Conservation (phyloP, 441 rosid species). For the Manihot esculenta region DNA sequence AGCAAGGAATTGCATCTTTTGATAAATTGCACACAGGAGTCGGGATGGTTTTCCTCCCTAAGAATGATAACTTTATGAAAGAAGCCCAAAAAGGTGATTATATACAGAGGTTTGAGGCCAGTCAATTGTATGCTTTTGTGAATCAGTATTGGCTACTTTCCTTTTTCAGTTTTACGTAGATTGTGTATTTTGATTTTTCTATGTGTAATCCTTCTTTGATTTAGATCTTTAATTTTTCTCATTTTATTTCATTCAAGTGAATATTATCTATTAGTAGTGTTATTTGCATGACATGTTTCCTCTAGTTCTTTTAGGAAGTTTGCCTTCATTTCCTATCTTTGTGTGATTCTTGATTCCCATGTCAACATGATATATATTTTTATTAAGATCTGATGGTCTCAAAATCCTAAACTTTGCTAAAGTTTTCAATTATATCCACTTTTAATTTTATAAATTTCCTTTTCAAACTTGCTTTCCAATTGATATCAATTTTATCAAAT, state of each 20-base stretch:
- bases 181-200: neutral
- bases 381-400: neutral
- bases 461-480: too few species aligned
- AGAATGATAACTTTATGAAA: constrained; percentile 54
- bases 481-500: too few species aligned
- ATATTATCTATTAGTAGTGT: neutral
- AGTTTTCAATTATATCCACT: too few species aligned
- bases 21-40: constrained; percentile 93
- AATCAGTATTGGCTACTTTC: constrained; percentile 9
- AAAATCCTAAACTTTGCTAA: too few species aligned
- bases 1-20: constrained; percentile 71
- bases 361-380: neutral
- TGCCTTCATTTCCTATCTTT: neutral
- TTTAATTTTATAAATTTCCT: too few species aligned
- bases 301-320: neutral
- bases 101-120: constrained; percentile 10
- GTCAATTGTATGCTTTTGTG: constrained; percentile 5
- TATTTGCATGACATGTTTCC: neutral
- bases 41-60: constrained; percentile 94
- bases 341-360: neutral
- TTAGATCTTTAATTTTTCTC: neutral
- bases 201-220: neutral
- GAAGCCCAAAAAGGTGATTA: constrained; percentile 84
- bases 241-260: constrained; percentile 5
- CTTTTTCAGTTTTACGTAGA: neutral